Conservation (phyloP, 331 rosid species). For the Arachis monticola region DNA sequence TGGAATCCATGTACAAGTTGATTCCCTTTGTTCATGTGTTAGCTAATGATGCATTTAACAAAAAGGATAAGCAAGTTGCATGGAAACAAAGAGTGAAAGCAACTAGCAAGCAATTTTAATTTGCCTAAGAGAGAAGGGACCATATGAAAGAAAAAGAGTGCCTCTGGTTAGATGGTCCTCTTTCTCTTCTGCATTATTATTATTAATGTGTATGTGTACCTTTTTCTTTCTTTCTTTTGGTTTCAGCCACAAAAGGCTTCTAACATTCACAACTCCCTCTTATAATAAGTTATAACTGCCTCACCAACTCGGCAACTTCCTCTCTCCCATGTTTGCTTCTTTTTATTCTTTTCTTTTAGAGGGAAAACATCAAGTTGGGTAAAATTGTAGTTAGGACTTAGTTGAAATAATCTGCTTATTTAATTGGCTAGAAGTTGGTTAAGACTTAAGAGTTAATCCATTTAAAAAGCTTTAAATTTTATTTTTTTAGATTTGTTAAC, state of each 20-base stretch:
- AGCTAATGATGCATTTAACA: slow-evolving; percentile 16
- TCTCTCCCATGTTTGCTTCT: neutral
- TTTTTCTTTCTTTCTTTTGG: slow-evolving; percentile 37
- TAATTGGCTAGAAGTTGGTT: too few relatives aligned
- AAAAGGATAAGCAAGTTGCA: slow-evolving; percentile 32
- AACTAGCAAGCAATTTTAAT: neutral
- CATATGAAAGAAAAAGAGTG: slow-evolving; percentile 36
- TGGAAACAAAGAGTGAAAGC: slow-evolving; percentile 22
- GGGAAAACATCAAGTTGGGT: neutral
- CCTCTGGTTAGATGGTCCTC: slow-evolving; percentile 45
- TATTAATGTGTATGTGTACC: slow-evolving; percentile 32
- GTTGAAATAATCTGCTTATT: too few relatives aligned
- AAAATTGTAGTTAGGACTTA: too few relatives aligned
- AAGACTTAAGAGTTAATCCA: too few relatives aligned
- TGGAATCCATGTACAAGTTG: too few relatives aligned
- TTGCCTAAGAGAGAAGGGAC: slow-evolving; percentile 41
- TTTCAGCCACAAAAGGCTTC: slow-evolving; percentile 49
- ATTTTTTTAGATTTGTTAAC: too few relatives aligned
- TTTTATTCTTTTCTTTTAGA: neutral
- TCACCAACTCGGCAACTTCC: slow-evolving; percentile 41
- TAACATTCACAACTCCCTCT: slow-evolving; percentile 40
- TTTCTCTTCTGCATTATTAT: neutral
- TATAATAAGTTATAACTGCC: slow-evolving; percentile 27
- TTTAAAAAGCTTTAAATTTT: too few relatives aligned
- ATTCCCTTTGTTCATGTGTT: too few relatives aligned